These are phyloP conservation scores for Dactylellina parvicollis DNA, from an alignment of 2,329 filamentous ascomycete genomes.

Conservation along the genomic window DNA sequence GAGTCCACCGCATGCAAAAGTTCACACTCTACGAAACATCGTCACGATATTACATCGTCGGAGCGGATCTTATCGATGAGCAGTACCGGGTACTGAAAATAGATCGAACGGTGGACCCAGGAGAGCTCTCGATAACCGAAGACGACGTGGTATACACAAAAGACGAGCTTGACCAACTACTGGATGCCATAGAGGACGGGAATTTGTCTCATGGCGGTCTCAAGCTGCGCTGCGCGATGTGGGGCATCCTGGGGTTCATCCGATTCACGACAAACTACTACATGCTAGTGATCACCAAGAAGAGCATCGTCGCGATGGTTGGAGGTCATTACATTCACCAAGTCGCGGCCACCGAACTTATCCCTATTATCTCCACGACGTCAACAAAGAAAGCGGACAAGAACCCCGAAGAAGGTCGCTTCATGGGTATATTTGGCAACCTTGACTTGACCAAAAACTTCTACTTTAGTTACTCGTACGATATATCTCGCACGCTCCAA, in stretches of 20 bases:
- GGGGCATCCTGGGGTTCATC: conserved; percentile 95
- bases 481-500: conserved; percentile 90
- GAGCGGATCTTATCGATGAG: conserved; percentile 87
- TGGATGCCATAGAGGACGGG: conserved; percentile 93
- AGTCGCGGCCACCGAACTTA: conserved; percentile 89
- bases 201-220: conserved; percentile 91
- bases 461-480: conserved; percentile 98
- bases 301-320: conserved; percentile 93
- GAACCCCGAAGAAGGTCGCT: conserved; percentile 88
- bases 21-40: conserved; percentile 98
- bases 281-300: conserved; percentile 95
- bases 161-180: conserved; percentile 89
- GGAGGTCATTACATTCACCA: conserved; percentile 97
- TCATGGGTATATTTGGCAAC: conserved; percentile 87
- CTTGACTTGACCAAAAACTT: conserved; percentile 90
- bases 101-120: conserved; percentile 83
- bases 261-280: conserved; percentile 95
- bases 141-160: conserved; percentile 95
- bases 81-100: conserved; percentile 94
- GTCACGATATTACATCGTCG: conserved; percentile 91
- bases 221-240: conserved; percentile 86
- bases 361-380: conserved; percentile 80
- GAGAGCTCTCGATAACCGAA: conserved; percentile 83
- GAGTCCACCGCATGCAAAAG: conserved; percentile 80
- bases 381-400: conserved; percentile 75